phyloP scores from a whole-genome alignment of 2,329 filamentous ascomycete species.

The Aaosphaeria arxii region DNA sequence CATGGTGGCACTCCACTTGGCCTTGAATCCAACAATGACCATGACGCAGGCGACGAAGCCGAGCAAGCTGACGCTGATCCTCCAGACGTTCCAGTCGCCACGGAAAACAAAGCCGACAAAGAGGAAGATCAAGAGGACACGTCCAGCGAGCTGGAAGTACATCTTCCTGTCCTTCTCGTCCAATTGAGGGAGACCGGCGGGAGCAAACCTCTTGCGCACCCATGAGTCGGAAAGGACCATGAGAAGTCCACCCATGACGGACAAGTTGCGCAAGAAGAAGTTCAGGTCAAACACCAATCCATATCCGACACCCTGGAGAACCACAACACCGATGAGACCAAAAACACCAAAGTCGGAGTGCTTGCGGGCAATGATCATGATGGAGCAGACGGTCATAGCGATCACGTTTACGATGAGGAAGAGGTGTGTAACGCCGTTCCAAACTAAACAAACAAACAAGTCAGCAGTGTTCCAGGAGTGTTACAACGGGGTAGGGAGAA shows the following conservation, averaged over 20 bases:
- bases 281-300: slow-evolving; percentile 98
- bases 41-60: slow-evolving; percentile 92
- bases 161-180: slow-evolving; percentile 99
- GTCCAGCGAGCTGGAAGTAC: slow-evolving; percentile 98
- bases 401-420: slow-evolving; percentile 91
- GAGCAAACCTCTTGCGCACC: slow-evolving; percentile 96
- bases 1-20: slow-evolving; percentile 96
- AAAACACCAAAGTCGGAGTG: slow-evolving; percentile 90
- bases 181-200: slow-evolving; percentile 86
- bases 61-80: slow-evolving; percentile 77
- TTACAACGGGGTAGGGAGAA: not conserved
- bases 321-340: slow-evolving; percentile 85
- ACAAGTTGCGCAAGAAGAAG: slow-evolving; percentile 99
- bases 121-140: slow-evolving; percentile 94
- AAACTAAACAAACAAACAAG: slow-evolving; percentile 58
- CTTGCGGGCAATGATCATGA: slow-evolving; percentile 85
- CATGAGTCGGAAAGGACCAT: slow-evolving; percentile 99
- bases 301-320: slow-evolving; percentile 93
- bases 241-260: slow-evolving; percentile 91
- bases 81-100: slow-evolving; percentile 87
- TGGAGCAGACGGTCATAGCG: slow-evolving; percentile 79
- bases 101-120: slow-evolving; percentile 97
- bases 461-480: slow-evolving; percentile 12
- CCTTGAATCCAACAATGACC: slow-evolving; percentile 99
- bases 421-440: slow-evolving; percentile 80